Evolutionary conservation across 257 asterid genomes (phyloP), one percentile per base, ranked within the genome.

Genomic region (Coffea eugenioides): DNA sequence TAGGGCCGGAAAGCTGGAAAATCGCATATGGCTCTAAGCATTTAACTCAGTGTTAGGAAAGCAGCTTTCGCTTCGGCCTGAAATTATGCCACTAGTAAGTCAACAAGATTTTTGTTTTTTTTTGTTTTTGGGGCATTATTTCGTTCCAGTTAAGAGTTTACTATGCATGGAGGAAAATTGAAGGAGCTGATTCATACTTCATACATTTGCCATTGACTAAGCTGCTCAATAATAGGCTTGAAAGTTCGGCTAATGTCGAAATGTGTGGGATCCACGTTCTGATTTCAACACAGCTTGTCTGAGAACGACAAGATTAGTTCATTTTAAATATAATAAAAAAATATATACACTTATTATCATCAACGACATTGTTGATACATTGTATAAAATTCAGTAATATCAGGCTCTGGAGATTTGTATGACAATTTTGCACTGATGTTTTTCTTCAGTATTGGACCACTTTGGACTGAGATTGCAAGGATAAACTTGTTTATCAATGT

Each of bases 171-270:
- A 70, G 43, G 51, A 71, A 57, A 14, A 9, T 48, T 48, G 23
- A 4, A 15, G 2, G 20, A 73, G 45, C 21, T 65, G 67, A 64
- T 72, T 52, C 20, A 25, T 81, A 10, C 41, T 72, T 54, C 34
- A n/a, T 27, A 43, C 11, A 51, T 54, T 67, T 52, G 39, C 65
- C 66, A 75, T 70, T 70, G 81, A 83, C 79, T 76, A 61, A 49
- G 14, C 48, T 41, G 25, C 71, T 11, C 27, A 69, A 45, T 79
- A 20, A 78, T 46, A 46, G 48, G 57, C 74, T 39, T 15, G 36
- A 69, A 69, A 41, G 25, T 41, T 79, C 8, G 27, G 25, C 79
- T 69, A 66, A 49, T 49, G 34, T 69, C 56, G 13, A 65, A 12
- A 48, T 8, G 20, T 10, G 64, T 74, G 62, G 73, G 73, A 65